phyloP scores from a whole-genome alignment of 2,329 filamentous ascomycete species.

The Ophiostoma montium region DNA sequence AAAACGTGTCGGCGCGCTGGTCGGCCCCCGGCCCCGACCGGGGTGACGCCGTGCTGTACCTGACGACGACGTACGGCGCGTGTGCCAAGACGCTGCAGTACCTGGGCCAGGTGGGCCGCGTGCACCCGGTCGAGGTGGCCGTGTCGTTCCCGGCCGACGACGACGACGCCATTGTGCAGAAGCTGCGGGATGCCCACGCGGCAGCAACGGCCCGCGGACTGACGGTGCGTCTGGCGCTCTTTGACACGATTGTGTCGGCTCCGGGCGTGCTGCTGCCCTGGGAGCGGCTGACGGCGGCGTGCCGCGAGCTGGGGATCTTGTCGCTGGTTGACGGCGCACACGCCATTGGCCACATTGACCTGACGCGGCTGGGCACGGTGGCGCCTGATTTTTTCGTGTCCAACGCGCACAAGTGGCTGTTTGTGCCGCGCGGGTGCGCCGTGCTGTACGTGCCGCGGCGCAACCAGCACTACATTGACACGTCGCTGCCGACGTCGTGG shows the following conservation, averaged over 20 bases:
- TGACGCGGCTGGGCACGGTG: constrained; percentile 39
- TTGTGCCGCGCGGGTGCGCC: constrained; percentile 53
- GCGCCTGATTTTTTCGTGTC: constrained; percentile 58
- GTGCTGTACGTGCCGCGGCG: constrained; percentile 53
- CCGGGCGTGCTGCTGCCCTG: constrained; percentile 60
- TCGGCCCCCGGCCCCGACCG: constrained; percentile 13
- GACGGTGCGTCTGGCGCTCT: constrained; percentile 48
- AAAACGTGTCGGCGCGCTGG: constrained; percentile 34
- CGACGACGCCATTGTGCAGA: constrained; percentile 40
- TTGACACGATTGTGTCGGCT: constrained; percentile 54
- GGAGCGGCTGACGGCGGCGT: constrained; percentile 43
- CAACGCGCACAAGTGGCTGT: constrained; percentile 68
- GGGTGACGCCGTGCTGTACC: constrained; percentile 53
- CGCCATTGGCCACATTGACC: constrained; percentile 52
- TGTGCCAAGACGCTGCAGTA: constrained; percentile 50
- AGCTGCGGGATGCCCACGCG: constrained; percentile 38
- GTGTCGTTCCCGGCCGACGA: constrained; percentile 47
- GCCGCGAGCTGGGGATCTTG: constrained; percentile 42
- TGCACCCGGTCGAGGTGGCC: constrained; percentile 30
- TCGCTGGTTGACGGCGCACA: constrained; percentile 60
- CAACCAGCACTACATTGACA: constrained; percentile 53
- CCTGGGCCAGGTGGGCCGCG: constrained; percentile 37
- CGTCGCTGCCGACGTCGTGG: constrained; percentile 55
- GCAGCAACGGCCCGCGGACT: constrained; percentile 34
- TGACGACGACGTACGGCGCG: constrained; percentile 52